Evolutionary conservation across 352 stramenopile genomes (phyloP).

Genomic region (Pythium phragmiticola): DNA sequence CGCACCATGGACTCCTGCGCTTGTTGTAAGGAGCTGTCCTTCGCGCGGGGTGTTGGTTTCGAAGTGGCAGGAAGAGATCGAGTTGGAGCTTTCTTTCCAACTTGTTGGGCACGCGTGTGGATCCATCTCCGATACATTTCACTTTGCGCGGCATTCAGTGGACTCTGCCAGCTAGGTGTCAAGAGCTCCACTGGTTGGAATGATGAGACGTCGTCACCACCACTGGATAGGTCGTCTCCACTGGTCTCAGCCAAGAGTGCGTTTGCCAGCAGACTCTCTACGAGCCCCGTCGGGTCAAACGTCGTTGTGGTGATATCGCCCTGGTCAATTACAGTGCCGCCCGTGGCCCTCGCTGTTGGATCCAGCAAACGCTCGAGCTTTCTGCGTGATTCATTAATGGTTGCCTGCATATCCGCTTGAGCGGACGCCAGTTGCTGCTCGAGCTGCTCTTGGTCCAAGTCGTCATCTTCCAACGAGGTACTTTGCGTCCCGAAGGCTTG

Average conservation of each 20-base stretch:
- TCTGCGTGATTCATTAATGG: constrained; percentile 29
- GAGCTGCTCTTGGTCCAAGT: constrained; percentile 26
- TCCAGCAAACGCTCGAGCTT: constrained; percentile 18
- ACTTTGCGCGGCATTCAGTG: constrained; percentile 8
- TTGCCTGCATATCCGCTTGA: constrained; percentile 22
- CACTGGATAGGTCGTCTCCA: not conserved
- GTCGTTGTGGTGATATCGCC: not conserved
- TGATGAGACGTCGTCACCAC: not conserved
- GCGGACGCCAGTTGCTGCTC: constrained; percentile 25
- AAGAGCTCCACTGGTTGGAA: constrained; percentile 1
- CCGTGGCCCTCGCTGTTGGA: not conserved
- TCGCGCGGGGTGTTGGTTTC: constrained; percentile 5
- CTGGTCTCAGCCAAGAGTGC: constrained; percentile 5
- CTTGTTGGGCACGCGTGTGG: not conserved
- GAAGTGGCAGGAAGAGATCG: not conserved
- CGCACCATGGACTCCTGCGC: constrained; percentile 48
- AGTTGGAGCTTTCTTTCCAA: not conserved
- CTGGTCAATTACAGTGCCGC: not conserved
- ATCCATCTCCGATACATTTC: constrained; percentile 22
- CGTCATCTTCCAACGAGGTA: constrained; percentile 21
- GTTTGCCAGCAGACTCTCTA: constrained; percentile 14
- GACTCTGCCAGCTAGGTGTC: constrained; percentile 3
- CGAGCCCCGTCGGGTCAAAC: constrained; percentile 8
- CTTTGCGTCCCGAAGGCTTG: constrained; percentile 11
- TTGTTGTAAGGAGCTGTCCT: constrained; percentile 21